Conservation (phyloP, 306 rosid species). For the Lathyrus oleraceus region DNA sequence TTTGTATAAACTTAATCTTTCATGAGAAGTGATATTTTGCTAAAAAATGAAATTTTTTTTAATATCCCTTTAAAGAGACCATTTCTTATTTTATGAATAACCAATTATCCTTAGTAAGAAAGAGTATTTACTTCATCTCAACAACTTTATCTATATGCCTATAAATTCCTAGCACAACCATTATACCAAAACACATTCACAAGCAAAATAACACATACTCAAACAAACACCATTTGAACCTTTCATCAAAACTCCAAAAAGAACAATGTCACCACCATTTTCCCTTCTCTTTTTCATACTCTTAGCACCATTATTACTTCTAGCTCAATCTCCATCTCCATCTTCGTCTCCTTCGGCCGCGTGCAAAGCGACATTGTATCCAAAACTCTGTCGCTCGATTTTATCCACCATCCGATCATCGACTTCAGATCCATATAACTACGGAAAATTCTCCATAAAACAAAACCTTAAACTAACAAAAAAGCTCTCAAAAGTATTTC, state of each 20-base stretch:
- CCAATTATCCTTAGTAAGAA: too few species aligned
- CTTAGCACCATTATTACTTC: constrained; percentile 34
- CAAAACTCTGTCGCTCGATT: constrained; percentile 76
- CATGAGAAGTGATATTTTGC: too few species aligned
- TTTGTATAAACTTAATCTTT: too few species aligned
- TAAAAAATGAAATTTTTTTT: too few species aligned
- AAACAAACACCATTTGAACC: background rate
- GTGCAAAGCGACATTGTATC: constrained; percentile 65
- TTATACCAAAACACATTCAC: constrained; percentile 23
- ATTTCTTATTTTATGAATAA: too few species aligned
- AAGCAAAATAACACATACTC: background rate
- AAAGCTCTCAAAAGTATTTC: constrained; percentile 41
- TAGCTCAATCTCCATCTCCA: constrained; percentile 33
- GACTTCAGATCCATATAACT: constrained; percentile 59
- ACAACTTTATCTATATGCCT: constrained; percentile 7
- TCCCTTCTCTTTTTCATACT: constrained; percentile 25
- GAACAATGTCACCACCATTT: constrained; percentile 24
- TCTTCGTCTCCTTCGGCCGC: background rate
- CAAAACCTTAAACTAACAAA: constrained; percentile 57
- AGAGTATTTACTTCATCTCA: constrained; percentile 11
- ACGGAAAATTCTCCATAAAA: constrained; percentile 62
- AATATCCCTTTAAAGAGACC: too few species aligned
- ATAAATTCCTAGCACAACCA: constrained; percentile 29
- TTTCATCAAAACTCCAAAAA: background rate
- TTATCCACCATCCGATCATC: constrained; percentile 54